phyloP scores from a whole-genome alignment of 176 grass and related monocot species.

The Oryza glumipatula region DNA sequence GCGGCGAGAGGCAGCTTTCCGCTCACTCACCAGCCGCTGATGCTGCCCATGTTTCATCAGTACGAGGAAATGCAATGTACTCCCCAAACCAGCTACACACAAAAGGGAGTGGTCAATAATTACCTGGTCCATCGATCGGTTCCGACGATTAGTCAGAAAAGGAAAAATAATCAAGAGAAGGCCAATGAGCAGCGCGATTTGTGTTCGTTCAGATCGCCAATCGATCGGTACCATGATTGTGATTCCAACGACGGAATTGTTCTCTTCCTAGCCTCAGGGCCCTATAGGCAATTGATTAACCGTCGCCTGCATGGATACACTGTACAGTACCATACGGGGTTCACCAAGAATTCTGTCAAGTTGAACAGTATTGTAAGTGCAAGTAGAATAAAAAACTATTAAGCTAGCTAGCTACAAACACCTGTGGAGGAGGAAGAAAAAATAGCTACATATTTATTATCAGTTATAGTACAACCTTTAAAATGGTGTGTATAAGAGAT shows the following conservation, averaged over 20 bases:
- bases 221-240: not conserved
- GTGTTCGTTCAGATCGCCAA: not conserved
- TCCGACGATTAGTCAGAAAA: not conserved
- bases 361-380: not conserved
- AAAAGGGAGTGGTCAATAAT: not conserved
- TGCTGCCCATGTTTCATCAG: not conserved
- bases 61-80: constrained; percentile 14
- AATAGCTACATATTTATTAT: too few species aligned
- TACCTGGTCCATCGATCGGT: not conserved
- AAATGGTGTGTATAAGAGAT: too few species aligned
- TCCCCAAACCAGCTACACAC: not conserved
- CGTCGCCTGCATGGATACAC: not conserved
- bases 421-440: too few species aligned
- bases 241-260: not conserved
- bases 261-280: not conserved
- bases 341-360: not conserved
- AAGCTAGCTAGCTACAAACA: too few species aligned
- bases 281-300: not conserved
- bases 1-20: constrained; percentile 7
- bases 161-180: not conserved
- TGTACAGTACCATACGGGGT: not conserved
- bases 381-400: too few species aligned
- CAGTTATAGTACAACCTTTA: too few species aligned
- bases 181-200: not conserved
- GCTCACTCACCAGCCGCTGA: too few species aligned